Percentiles rank a stretch among this genome's conserved stretches.
Conservation (phyloP, 805 yeast species). For the Lachancea sp. region DNA sequence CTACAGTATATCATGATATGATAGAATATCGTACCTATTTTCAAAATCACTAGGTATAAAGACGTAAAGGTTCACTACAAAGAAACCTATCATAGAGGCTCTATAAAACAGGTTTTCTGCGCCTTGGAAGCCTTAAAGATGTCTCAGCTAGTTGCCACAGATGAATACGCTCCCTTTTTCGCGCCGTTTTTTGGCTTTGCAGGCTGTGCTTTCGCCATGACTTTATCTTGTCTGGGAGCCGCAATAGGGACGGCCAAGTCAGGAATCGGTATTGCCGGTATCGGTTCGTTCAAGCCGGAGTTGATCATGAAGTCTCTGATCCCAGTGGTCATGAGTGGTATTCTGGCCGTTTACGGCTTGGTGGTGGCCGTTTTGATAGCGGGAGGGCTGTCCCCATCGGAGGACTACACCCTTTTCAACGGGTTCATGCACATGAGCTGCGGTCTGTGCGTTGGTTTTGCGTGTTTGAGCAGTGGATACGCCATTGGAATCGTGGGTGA, state of each 20-base stretch:
- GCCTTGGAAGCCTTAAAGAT: slow-evolving; percentile 2
- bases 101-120: background rate
- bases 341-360: slow-evolving; percentile 90
- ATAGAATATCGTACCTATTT: too few species aligned
- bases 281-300: slow-evolving; percentile 96
- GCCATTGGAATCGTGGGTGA: slow-evolving; percentile 94
- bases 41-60: too few species aligned
- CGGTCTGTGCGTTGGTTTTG: slow-evolving; percentile 93
- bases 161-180: slow-evolving; percentile 76
- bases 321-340: slow-evolving; percentile 98
- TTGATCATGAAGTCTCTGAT: slow-evolving; percentile 90
- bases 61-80: background rate
- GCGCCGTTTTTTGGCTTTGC: slow-evolving; percentile 98
- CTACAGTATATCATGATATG: background rate
- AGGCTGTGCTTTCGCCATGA: slow-evolving; percentile 92
- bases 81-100: too few species aligned
- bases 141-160: slow-evolving; percentile 33
- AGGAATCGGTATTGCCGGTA: slow-evolving; percentile 97
- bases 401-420: slow-evolving; percentile 77
- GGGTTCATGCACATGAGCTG: slow-evolving; percentile 98
- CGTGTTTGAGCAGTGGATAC: slow-evolving; percentile 94
- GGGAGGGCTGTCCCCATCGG: slow-evolving; percentile 73
- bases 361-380: slow-evolving; percentile 96
- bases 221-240: slow-evolving; percentile 92
- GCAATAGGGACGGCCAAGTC: slow-evolving; percentile 98